These are phyloP conservation scores for Fusarium luffae DNA, from an alignment of 2,329 filamentous ascomycete genomes.

Conservation along the genomic window DNA sequence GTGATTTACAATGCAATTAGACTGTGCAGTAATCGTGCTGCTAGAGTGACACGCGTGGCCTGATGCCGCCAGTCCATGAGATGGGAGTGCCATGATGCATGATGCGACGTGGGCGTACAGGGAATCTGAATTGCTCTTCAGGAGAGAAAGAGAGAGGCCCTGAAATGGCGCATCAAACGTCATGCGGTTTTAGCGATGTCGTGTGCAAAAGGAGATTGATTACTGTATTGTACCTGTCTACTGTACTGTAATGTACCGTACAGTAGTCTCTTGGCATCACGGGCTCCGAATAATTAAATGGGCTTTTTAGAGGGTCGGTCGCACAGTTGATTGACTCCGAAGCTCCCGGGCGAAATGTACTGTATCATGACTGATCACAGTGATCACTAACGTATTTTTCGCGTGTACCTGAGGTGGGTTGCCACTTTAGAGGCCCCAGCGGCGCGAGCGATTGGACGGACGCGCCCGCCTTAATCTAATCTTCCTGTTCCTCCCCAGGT, in stretches of 20 bases:
- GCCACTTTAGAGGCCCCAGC: slow-evolving; percentile 34
- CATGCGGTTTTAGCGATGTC: background rate
- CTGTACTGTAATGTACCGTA: background rate
- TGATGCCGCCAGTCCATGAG: slow-evolving; percentile 28
- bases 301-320: slow-evolving; percentile 3
- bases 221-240: background rate
- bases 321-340: slow-evolving; percentile 34
- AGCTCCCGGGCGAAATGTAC: slow-evolving; percentile 29
- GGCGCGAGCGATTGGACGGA: slow-evolving; percentile 33
- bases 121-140: slow-evolving; percentile 12
- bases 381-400: slow-evolving; percentile 5
- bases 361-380: slow-evolving; percentile 13
- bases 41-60: slow-evolving; percentile 22
- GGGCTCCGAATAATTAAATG: slow-evolving; percentile 6
- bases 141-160: background rate
- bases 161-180: slow-evolving; percentile 10
- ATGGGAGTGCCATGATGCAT: slow-evolving; percentile 14
- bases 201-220: slow-evolving; percentile 20
- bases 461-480: slow-evolving; percentile 39
- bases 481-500: slow-evolving; percentile 19
- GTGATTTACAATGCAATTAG: slow-evolving; percentile 21
- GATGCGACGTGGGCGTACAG: slow-evolving; percentile 24
- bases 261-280: slow-evolving; percentile 1
- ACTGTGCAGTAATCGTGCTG: background rate
- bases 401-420: slow-evolving; percentile 27